phyloP scores from a whole-genome alignment of 352 stramenopile species.

The Pythium apleroticum region DNA sequence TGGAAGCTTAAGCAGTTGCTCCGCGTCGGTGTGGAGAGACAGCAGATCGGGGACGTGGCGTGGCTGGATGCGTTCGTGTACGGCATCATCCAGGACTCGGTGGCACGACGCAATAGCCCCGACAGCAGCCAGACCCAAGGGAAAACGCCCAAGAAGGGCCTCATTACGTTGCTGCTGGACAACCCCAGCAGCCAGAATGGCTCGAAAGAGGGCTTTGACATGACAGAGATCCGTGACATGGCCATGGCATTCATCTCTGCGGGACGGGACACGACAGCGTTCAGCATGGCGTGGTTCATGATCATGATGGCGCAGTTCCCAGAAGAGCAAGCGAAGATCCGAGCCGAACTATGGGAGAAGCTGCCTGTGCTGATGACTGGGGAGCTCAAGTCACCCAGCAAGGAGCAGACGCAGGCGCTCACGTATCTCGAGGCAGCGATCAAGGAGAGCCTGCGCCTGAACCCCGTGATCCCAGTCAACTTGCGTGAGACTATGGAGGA shows the following conservation, averaged over 20 bases:
- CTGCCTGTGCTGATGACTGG: slow-evolving; percentile 35
- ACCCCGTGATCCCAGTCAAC: slow-evolving; percentile 54
- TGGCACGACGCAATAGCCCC: no score
- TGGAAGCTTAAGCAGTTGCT: slow-evolving; percentile 46
- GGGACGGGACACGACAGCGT: slow-evolving; percentile 75
- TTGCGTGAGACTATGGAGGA: slow-evolving; percentile 43
- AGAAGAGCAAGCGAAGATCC: slow-evolving; percentile 40
- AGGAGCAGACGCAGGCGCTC: slow-evolving; percentile 51
- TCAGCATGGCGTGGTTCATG: slow-evolving; percentile 69
- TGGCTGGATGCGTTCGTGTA: slow-evolving; percentile 20
- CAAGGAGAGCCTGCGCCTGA: slow-evolving; percentile 64
- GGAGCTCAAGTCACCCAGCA: slow-evolving; percentile 24
- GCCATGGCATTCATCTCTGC: slow-evolving; percentile 74
- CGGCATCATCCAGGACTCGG: slow-evolving; percentile 19
- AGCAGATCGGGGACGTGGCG: slow-evolving; percentile 27
- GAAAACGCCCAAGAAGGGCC: not conserved
- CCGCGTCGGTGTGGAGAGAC: slow-evolving; percentile 32
- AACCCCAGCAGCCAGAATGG: not conserved
- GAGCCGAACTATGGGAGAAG: slow-evolving; percentile 39
- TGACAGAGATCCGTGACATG: slow-evolving; percentile 60
- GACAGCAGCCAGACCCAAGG: not conserved
- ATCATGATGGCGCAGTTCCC: slow-evolving; percentile 68
- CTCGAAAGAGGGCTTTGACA: not conserved
- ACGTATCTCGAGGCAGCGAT: slow-evolving; percentile 63
- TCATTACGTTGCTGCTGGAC: slow-evolving; percentile 15